Evolutionary conservation across 1,284 basidiomycete species (phyloP).

Genomic region (Leccinum subspadiceum): DNA sequence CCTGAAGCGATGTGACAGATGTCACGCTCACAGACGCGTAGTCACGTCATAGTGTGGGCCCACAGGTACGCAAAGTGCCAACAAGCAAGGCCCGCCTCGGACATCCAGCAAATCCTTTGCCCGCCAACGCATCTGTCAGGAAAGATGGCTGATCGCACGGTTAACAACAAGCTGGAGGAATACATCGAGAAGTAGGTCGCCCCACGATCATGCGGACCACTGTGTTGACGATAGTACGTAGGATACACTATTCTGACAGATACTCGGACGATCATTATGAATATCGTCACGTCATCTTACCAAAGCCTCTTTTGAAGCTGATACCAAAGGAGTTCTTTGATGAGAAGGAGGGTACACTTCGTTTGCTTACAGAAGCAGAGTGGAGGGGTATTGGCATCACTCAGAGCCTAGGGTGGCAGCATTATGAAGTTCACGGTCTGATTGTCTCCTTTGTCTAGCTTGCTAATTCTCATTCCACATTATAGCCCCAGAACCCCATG

Average conservation of each 20-base stretch:
- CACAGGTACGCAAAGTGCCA: neutral
- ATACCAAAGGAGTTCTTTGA: constrained; percentile 83
- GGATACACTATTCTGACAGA: constrained; percentile 82
- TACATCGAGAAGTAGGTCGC: constrained; percentile 62
- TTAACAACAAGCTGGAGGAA: constrained; percentile 55
- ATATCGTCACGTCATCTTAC: constrained; percentile 91
- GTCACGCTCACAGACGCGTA: constrained; percentile 22
- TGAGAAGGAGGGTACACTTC: constrained; percentile 77
- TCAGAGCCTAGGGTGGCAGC: constrained; percentile 95
- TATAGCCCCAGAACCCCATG: constrained; percentile 83
- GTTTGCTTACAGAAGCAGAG: constrained; percentile 83
- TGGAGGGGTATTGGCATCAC: constrained; percentile 97
- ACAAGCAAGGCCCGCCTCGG: constrained; percentile 5
- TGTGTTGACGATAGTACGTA: constrained; percentile 32
- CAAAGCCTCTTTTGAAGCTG: constrained; percentile 84
- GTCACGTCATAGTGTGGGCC: constrained; percentile 20
- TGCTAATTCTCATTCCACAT: constrained; percentile 11
- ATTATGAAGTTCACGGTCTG: constrained; percentile 95
- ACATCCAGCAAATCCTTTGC: neutral
- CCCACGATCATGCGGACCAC: constrained; percentile 6
- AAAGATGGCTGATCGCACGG: constrained; percentile 31
- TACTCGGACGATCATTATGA: constrained; percentile 82
- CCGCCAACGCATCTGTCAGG: neutral
- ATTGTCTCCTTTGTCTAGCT: constrained; percentile 8
- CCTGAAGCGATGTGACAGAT: constrained; percentile 15